Evolutionary conservation across 441 rosid genomes (phyloP).

Genomic region (Brassica balearica): DNA sequence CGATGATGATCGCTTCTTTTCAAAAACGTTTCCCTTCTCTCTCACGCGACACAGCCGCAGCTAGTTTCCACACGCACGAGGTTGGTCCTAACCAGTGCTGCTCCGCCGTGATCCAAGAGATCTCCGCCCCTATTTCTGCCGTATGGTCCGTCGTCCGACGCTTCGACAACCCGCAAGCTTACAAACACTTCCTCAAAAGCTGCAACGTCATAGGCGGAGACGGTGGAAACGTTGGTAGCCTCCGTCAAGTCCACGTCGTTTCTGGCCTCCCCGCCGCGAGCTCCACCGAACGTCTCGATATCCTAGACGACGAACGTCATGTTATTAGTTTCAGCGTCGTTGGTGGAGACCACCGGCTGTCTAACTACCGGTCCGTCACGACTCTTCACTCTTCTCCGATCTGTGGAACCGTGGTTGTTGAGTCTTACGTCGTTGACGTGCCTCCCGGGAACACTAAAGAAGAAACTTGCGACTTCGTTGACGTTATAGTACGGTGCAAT

Average conservation of each 20-base stretch:
- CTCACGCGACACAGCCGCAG: slow-evolving; percentile 49
- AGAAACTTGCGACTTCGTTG: slow-evolving; percentile 70
- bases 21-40: slow-evolving; percentile 60
- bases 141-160: slow-evolving; percentile 80
- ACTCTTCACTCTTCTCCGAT: slow-evolving; percentile 58
- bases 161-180: slow-evolving; percentile 69
- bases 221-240: slow-evolving; percentile 56
- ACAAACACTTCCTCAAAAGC: slow-evolving; percentile 75
- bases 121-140: slow-evolving; percentile 57
- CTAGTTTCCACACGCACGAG: slow-evolving; percentile 61
- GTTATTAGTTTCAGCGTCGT: slow-evolving; percentile 76
- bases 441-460: slow-evolving; percentile 72
- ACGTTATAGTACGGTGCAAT: slow-evolving; percentile 73
- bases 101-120: slow-evolving; percentile 70
- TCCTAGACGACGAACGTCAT: slow-evolving; percentile 66
- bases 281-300: slow-evolving; percentile 71
- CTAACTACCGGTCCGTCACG: slow-evolving; percentile 73
- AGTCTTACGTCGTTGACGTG: slow-evolving; percentile 74
- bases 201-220: slow-evolving; percentile 63
- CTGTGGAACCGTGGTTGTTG: slow-evolving; percentile 56
- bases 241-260: slow-evolving; percentile 67
- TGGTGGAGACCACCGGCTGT: slow-evolving; percentile 72
- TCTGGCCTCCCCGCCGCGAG: slow-evolving; percentile 71
- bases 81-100: slow-evolving; percentile 65
- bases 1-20: slow-evolving; percentile 41